Percentiles rank a stretch among this genome's conserved stretches.
phyloP scores from a whole-genome alignment of 2,329 filamentous ascomycete species.

The Aspergillus quadricinctus region DNA sequence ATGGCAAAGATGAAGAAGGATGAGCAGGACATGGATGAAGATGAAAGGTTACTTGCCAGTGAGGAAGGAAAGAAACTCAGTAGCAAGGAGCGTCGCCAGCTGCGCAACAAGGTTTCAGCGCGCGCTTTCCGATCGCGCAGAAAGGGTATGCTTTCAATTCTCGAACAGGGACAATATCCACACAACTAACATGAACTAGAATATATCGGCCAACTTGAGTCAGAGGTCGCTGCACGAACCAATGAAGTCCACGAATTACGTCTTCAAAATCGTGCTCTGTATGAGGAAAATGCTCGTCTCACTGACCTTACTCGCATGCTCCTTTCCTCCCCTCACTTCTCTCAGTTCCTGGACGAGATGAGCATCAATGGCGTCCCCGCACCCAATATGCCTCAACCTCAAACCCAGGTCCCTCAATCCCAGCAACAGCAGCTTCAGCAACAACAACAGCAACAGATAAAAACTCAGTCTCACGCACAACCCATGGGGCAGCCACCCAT shows the following conservation, averaged over 20 bases:
- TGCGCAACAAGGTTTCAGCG: constrained; percentile 98
- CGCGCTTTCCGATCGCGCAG: constrained; percentile 95
- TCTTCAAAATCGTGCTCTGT: constrained; percentile 72
- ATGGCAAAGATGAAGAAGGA: constrained; percentile 79
- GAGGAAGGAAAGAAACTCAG: constrained; percentile 99
- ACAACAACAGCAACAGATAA: constrained; percentile 30
- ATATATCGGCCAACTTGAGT: constrained; percentile 93
- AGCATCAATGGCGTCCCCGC: constrained; percentile 53
- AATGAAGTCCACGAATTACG: constrained; percentile 79
- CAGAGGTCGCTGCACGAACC: constrained; percentile 77
- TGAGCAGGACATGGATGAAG: constrained; percentile 98
- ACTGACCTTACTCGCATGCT: constrained; percentile 77
- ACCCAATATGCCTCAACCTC: constrained; percentile 27
- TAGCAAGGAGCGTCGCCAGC: constrained; percentile 91
- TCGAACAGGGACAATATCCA: neutral
- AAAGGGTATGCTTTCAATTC: constrained; percentile 66
- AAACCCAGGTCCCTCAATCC: neutral
- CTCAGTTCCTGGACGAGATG: constrained; percentile 69
- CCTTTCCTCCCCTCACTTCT: constrained; percentile 75
- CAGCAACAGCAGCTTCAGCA: constrained; percentile 35
- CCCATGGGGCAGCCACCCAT: constrained; percentile 36
- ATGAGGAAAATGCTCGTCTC: constrained; percentile 80
- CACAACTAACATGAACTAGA: constrained; percentile 61
- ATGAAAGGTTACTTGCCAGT: constrained; percentile 87
- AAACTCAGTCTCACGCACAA: constrained; percentile 40